phyloP scores from a whole-genome alignment of 2,329 filamentous ascomycete genomes.

The Periconia digitata region DNA sequence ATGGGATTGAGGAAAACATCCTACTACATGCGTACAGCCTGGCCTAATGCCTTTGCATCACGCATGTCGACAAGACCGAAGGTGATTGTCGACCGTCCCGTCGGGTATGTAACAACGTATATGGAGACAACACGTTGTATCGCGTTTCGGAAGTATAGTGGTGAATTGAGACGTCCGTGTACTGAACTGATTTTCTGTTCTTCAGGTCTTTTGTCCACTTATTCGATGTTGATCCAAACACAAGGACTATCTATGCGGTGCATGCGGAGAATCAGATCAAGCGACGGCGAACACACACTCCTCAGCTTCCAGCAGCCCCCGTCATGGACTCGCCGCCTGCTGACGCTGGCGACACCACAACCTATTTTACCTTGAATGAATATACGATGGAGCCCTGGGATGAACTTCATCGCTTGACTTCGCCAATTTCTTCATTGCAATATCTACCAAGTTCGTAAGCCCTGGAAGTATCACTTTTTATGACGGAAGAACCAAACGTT shows the following conservation, averaged over 20 bases:
- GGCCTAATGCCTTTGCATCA: constrained; percentile 30
- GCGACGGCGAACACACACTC: constrained; percentile 7
- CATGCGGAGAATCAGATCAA: constrained; percentile 26
- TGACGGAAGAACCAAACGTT: too few species aligned
- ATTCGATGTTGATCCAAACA: constrained; percentile 31
- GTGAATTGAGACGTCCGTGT: too few species aligned
- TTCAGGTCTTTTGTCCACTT: too few species aligned
- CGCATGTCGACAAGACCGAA: constrained; percentile 11
- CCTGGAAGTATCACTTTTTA: too few species aligned
- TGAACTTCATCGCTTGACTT: constrained; percentile 25
- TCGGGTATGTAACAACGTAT: too few species aligned
- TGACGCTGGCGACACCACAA: background rate
- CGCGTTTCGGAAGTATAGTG: too few species aligned
- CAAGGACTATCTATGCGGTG: constrained; percentile 25
- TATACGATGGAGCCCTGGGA: constrained; percentile 26
- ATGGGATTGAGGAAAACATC: constrained; percentile 23
- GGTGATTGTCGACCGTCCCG: constrained; percentile 10
- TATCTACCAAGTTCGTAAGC: constrained; percentile 28
- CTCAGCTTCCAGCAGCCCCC: constrained; percentile 2
- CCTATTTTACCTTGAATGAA: constrained; percentile 5
- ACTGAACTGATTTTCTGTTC: too few species aligned
- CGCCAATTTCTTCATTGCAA: constrained; percentile 32
- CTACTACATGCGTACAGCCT: constrained; percentile 20
- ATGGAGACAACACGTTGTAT: too few species aligned
- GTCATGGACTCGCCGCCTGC: too few species aligned